A percentile compares a stretch with the other conserved stretches of the same genome.
Conservation (phyloP, 805 yeast genomes). For the Candida quercuum region DNA sequence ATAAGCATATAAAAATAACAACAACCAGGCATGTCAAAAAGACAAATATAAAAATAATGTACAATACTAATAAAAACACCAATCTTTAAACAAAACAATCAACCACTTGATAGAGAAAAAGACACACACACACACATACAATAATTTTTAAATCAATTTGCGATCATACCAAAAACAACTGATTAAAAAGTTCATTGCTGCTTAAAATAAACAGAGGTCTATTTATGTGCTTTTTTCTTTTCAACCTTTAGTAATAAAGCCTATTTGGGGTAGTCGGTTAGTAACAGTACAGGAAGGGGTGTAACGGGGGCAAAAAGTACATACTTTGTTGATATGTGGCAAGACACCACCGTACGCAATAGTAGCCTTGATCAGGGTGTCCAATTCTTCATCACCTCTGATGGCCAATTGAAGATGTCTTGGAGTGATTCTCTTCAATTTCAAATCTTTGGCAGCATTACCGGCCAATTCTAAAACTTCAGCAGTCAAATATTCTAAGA, state of each 20-base stretch:
- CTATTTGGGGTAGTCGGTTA: conserved; percentile 14
- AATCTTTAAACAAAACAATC: too few relatives aligned
- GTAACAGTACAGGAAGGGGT: background rate
- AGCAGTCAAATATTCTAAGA: conserved; percentile 91
- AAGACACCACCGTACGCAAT: conserved; percentile 98
- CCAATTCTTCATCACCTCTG: conserved; percentile 97
- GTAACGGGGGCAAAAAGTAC: conserved; percentile 3
- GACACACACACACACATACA: too few relatives aligned
- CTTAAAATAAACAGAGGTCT: too few relatives aligned
- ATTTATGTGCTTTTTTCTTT: conserved; percentile 19
- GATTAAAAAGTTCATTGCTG: too few relatives aligned
- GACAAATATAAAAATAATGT: too few relatives aligned
- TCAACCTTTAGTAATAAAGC: conserved; percentile 23
- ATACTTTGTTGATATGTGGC: conserved; percentile 42
- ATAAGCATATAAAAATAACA: background rate
- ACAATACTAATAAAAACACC: too few relatives aligned
- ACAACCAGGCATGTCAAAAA: too few relatives aligned
- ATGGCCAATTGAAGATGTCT: conserved; percentile 95
- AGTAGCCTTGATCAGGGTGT: conserved; percentile 88
- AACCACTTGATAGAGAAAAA: too few relatives aligned
- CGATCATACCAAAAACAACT: background rate
- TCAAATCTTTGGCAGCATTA: conserved; percentile 94
- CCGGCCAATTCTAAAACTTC: conserved; percentile 98
- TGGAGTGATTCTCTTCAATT: conserved; percentile 95
- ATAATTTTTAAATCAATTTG: background rate